Evolutionary conservation across 345 rosid genomes (phyloP).

Genomic region (Populus nigra): DNA sequence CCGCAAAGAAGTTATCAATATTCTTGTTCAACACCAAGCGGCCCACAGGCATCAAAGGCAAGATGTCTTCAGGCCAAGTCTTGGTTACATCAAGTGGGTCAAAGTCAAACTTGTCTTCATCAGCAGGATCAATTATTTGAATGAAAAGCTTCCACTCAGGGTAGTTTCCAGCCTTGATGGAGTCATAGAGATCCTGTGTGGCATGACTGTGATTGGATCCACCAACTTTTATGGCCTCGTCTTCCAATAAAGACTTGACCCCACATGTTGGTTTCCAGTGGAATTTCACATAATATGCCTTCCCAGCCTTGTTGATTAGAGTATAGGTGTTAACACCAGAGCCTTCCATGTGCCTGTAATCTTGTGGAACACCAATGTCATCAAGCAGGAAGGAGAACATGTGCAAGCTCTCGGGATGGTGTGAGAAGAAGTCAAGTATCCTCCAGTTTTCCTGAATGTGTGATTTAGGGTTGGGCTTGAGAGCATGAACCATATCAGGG

Average conservation of each 20-base stretch:
- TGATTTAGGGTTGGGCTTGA: constrained; percentile 94
- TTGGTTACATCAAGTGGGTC: constrained; percentile 97
- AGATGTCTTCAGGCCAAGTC: constrained; percentile 95
- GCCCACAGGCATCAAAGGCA: constrained; percentile 94
- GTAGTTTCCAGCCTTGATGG: constrained; percentile 84
- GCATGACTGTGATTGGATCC: constrained; percentile 98
- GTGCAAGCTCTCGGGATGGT: constrained; percentile 91
- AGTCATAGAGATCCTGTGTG: constrained; percentile 86
- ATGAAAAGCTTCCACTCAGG: constrained; percentile 91
- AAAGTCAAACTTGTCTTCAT: constrained; percentile 76
- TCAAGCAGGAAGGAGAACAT: constrained; percentile 85
- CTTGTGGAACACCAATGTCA: constrained; percentile 87
- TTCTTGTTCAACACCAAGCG: constrained; percentile 94
- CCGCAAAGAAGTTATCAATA: constrained; percentile 90
- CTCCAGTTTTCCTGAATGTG: constrained; percentile 98
- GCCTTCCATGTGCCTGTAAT: constrained; percentile 97
- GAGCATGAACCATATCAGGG: constrained; percentile 90
- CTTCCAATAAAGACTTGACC: constrained; percentile 70
- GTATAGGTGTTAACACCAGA: constrained; percentile 81
- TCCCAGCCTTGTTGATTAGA: constrained; percentile 83
- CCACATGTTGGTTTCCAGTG: constrained; percentile 99
- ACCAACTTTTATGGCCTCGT: constrained; percentile 84
- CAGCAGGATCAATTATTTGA: constrained; percentile 81
- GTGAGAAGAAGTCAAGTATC: constrained; percentile 87
- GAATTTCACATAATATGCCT: constrained; percentile 76